phyloP scores from a whole-genome alignment of 495 filamentous ascomycete genomes.

The Penicillium chermesinum region DNA sequence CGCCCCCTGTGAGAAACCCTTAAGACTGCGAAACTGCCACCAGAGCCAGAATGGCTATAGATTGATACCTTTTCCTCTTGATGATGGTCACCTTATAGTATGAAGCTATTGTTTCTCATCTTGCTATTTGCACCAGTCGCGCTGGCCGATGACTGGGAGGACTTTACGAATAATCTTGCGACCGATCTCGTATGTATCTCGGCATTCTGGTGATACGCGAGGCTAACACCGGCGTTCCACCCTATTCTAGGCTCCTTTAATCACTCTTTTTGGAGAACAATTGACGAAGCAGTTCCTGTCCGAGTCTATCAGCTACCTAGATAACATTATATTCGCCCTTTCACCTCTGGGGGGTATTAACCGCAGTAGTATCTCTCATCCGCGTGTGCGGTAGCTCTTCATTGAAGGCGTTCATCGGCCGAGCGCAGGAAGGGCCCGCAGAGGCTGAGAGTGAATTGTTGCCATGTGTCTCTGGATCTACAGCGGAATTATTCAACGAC shows the following conservation, averaged over 20 bases:
- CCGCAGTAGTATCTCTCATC: slow-evolving; percentile 49
- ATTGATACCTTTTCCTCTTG: background rate
- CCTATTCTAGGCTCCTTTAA: slow-evolving; percentile 37
- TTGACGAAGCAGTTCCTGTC: slow-evolving; percentile 56
- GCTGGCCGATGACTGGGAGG: slow-evolving; percentile 35
- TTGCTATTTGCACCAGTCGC: slow-evolving; percentile 15
- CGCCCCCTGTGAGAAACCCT: no score
- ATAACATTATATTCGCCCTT: slow-evolving; percentile 52
- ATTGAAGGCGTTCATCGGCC: slow-evolving; percentile 48
- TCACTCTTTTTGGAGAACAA: slow-evolving; percentile 52
- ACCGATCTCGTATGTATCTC: slow-evolving; percentile 36
- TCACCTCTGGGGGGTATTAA: slow-evolving; percentile 52
- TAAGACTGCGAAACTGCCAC: no score
- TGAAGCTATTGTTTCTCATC: slow-evolving; percentile 8
- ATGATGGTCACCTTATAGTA: background rate
- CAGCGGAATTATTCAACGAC: slow-evolving; percentile 41
- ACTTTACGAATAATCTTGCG: slow-evolving; percentile 51
- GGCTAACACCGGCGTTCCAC: background rate
- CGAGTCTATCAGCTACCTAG: slow-evolving; percentile 42
- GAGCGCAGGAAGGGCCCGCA: slow-evolving; percentile 40
- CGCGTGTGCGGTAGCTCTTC: slow-evolving; percentile 48
- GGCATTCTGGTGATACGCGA: background rate
- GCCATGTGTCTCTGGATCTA: slow-evolving; percentile 39
- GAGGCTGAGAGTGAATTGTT: slow-evolving; percentile 38
- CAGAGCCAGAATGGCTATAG: no score